A percentile compares a stretch with the other conserved stretches of the same genome.
Evolutionary conservation across 2,329 filamentous ascomycete species (phyloP).

Genomic region (Myriangium duriaei): DNA sequence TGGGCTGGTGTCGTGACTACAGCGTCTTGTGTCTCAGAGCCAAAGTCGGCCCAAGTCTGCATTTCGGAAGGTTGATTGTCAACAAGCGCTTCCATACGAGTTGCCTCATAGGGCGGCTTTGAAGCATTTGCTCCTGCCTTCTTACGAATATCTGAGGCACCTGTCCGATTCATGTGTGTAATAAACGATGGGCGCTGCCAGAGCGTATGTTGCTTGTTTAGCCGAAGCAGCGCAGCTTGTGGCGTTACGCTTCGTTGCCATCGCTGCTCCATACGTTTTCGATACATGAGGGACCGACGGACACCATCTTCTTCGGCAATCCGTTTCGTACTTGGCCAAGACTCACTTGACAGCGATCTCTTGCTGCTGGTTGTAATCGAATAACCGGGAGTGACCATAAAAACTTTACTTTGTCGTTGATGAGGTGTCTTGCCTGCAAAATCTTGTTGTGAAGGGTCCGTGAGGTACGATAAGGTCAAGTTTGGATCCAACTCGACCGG

Average conservation of each 20-base stretch:
- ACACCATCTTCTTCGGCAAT: neutral
- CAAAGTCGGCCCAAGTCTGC: neutral
- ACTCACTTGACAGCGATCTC: neutral
- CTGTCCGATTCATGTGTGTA: slow-evolving; percentile 11
- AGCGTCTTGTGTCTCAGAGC: slow-evolving; percentile 1
- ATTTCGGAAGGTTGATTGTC: neutral
- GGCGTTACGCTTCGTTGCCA: slow-evolving; percentile 4
- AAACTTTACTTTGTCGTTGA: neutral
- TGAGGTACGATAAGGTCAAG: slow-evolving; percentile 5
- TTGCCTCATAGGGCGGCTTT: neutral
- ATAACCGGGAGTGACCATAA: slow-evolving; percentile 1
- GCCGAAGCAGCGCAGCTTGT: neutral
- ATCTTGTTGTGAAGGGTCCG: no score
- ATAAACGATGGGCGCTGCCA: slow-evolving; percentile 6
- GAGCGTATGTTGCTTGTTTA: slow-evolving; percentile 7
- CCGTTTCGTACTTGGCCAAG: neutral
- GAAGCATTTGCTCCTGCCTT: neutral
- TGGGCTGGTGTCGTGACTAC: neutral
- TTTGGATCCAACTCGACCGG: slow-evolving; percentile 1
- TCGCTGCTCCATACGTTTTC: slow-evolving; percentile 8
- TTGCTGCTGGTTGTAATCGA: slow-evolving; percentile 6
- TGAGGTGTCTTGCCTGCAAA: no score
- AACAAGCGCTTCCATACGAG: neutral
- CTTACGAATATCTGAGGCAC: slow-evolving; percentile 5
- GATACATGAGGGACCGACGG: slow-evolving; percentile 14